Evolutionary conservation across 2,329 filamentous ascomycete species (phyloP), one percentile per base, ranked within the genome.

Genomic region (Shiraia bambusicola): DNA sequence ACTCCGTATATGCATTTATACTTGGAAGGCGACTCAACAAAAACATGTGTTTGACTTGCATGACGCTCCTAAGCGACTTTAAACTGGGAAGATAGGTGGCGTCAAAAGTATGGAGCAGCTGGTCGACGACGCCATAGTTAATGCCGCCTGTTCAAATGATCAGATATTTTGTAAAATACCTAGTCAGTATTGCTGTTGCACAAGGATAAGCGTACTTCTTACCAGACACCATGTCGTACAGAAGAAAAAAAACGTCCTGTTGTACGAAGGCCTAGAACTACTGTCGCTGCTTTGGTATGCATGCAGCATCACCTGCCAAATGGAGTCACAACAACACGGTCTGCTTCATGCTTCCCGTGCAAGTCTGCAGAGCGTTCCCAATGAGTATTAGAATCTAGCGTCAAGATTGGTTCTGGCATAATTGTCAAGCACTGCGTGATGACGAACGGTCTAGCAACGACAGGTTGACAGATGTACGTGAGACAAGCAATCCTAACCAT

Each of bases 211-310:
- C 35, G 28, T 28, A 26, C 33, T 28, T 31, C 28, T 40, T 32
- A 17, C 42, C 26, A 36, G 12, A 30, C 34, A 35, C 19, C 8
- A 22, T 8, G 19, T 22, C 29, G 17, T 17, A 37, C 44, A 24
- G 9, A 30, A 40, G 37, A 29, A 27, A 33, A 40, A 39, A 29
- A 27, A 33, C 30, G 34, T 27, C 27, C 37, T 37, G 40, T 25
- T 32, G 33, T 32, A 42, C 47, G 35, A 50, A 17, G 45, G 29
- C 44, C 52, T 55, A 28, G 50, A 52, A 31, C 45, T 16, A 17
- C 17, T 11, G 17, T 17, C 14, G 37, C 25, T 47, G 24, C 28
- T 22, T 36, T 49, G 19, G 42, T 45, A 43, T 40, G 43, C 33
- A n/a, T n/a, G n/a, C n/a, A n/a, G n/a, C n/a, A 34, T 14, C 27